Conservation (phyloP, 176 grass and related monocot species). For the Oryza coarctata region DNA sequence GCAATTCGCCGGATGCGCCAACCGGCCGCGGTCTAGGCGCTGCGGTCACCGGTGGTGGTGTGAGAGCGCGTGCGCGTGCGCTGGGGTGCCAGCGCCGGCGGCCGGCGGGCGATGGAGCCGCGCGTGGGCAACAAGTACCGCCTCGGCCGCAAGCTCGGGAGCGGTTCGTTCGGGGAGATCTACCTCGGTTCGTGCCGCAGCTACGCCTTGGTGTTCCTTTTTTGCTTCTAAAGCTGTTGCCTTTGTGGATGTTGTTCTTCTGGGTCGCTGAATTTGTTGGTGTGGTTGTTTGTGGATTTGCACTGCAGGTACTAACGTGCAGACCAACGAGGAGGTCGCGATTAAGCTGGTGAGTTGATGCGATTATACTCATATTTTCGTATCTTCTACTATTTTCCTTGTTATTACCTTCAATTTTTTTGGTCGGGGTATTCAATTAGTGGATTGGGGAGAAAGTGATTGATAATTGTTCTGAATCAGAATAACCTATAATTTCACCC, state of each 20-base stretch:
- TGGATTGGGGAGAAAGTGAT: background rate
- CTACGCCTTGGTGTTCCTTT: background rate
- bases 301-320: slow-evolving; percentile 71
- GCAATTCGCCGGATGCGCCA: slow-evolving; percentile 18
- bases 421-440: background rate
- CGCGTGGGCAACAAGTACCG: slow-evolving; percentile 68
- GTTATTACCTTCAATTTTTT: background rate
- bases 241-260: background rate
- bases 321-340: slow-evolving; percentile 80
- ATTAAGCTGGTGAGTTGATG: slow-evolving; percentile 83
- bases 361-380: background rate
- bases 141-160: slow-evolving; percentile 66
- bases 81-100: too few species aligned
- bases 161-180: slow-evolving; percentile 70
- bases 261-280: slow-evolving; percentile 6
- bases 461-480: background rate
- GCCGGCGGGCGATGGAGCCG: slow-evolving; percentile 45
- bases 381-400: background rate
- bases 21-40: background rate
- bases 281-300: background rate
- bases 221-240: slow-evolving; percentile 18
- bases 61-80: background rate
- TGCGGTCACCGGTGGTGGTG: background rate
- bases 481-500: background rate
- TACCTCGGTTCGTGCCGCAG: slow-evolving; percentile 46